These are phyloP conservation scores for Arachnomyces sp. DNA, from an alignment of 2,329 filamentous ascomycete species.

Conservation along the genomic window DNA sequence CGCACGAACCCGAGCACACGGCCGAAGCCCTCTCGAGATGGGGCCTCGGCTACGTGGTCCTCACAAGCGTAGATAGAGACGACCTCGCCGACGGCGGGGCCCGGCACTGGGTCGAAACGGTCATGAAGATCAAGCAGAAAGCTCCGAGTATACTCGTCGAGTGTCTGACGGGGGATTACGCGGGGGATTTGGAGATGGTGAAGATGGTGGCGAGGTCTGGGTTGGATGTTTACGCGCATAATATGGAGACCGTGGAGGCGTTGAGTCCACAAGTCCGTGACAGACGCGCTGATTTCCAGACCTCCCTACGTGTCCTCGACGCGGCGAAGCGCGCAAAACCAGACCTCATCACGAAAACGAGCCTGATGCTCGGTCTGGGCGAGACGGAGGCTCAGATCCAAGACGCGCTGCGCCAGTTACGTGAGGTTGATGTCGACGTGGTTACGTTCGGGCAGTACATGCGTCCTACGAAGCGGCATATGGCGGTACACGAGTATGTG, in stretches of 20 bases:
- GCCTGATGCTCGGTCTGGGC: conserved; percentile 90
- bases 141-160: conserved; percentile 38
- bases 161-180: conserved; percentile 67
- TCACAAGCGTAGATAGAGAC: conserved; percentile 90
- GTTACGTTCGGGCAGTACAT: conserved; percentile 99
- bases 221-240: conserved; percentile 93
- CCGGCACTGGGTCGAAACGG: conserved; percentile 84
- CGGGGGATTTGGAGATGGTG: conserved; percentile 80
- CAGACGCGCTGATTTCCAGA: conserved; percentile 78
- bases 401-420: conserved; percentile 70
- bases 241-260: conserved; percentile 88
- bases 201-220: conserved; percentile 75
- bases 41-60: conserved; percentile 91
- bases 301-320: conserved; percentile 71
- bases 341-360: conserved; percentile 93
- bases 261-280: conserved; percentile 87
- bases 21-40: conserved; percentile 87
- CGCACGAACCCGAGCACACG: conserved; percentile 93
- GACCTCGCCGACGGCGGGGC: conserved; percentile 86
- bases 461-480: conserved; percentile 95
- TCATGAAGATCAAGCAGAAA: conserved; percentile 86
- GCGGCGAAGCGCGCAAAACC: conserved; percentile 72
- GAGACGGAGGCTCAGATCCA: conserved; percentile 83
- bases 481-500: conserved; percentile 93
- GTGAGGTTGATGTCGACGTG: conserved; percentile 76